phyloP scores from a whole-genome alignment of 2,329 filamentous ascomycete genomes.

The Nemania sp. region DNA sequence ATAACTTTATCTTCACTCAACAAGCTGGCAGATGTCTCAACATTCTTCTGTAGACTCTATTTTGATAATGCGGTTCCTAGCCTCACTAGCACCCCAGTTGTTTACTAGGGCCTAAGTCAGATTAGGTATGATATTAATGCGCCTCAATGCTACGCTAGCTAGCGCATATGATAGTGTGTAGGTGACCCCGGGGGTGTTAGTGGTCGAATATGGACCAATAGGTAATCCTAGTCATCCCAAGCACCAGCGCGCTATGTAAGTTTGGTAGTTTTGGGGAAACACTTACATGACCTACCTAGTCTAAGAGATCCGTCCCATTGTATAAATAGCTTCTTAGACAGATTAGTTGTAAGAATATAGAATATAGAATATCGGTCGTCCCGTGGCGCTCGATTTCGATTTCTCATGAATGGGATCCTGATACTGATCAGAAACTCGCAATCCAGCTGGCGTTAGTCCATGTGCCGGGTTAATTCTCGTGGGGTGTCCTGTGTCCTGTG shows the following conservation, averaged over 20 bases:
- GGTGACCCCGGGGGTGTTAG: background rate
- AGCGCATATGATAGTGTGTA: too few species aligned
- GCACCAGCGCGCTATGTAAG: background rate
- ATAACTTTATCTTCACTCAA: too few species aligned
- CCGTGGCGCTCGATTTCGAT: background rate
- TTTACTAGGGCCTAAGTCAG: background rate
- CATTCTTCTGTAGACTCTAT: too few species aligned
- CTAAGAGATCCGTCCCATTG: background rate
- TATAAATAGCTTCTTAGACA: background rate
- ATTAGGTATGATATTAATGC: constrained; percentile 9
- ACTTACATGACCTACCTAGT: background rate
- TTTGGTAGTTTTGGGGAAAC: background rate
- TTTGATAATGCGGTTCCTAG: too few species aligned
- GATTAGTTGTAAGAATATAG: background rate
- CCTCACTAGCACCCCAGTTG: background rate
- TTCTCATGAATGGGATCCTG: background rate
- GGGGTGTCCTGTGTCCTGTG: constrained; percentile 24
- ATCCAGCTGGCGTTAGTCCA: background rate
- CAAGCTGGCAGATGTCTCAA: too few species aligned
- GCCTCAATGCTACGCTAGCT: background rate
- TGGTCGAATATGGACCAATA: background rate
- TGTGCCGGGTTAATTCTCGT: background rate
- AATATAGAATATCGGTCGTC: background rate
- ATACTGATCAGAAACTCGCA: background rate
- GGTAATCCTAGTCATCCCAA: background rate